Conservation (phyloP, 805 yeast genomes). For the Ogataea saltuana region DNA sequence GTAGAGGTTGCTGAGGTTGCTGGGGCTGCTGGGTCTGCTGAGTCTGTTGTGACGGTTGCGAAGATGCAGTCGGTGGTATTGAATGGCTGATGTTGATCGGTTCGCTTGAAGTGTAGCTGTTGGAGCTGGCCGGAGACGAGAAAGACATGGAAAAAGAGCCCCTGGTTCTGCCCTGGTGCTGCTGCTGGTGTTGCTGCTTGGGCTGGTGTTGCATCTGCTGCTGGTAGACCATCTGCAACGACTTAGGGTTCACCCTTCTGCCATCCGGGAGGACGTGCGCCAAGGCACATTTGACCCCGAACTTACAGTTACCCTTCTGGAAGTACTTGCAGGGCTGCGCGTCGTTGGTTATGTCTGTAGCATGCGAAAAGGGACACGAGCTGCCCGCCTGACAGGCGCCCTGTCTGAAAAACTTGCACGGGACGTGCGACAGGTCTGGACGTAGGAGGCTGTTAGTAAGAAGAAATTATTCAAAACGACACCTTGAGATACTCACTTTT, state of each 20-base stretch:
- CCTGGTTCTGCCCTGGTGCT: conserved; percentile 10
- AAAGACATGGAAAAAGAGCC: conserved; percentile 8
- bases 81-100: conserved; percentile 15
- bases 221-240: conserved; percentile 34
- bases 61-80: conserved; percentile 11
- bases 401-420: conserved; percentile 90
- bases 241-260: conserved; percentile 63
- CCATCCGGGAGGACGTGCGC: conserved; percentile 92
- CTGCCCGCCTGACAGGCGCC: conserved; percentile 95
- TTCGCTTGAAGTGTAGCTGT: conserved; percentile 15
- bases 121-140: conserved; percentile 13
- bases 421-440: conserved; percentile 86
- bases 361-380: conserved; percentile 89
- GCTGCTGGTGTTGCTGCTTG: conserved; percentile 12
- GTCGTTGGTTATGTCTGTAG: conserved; percentile 55
- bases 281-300: conserved; percentile 91
- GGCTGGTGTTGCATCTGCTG: conserved; percentile 21
- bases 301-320: conserved; percentile 95
- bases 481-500: conserved; percentile 26
- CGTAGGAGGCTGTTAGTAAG: conserved; percentile 27
- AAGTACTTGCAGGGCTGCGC: conserved; percentile 84
- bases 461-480: too few relatives aligned
- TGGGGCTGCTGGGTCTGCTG: conserved; percentile 1
- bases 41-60: conserved; percentile 5
- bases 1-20: conserved; percentile 1